phyloP scores from a whole-genome alignment of 2,329 filamentous ascomycete species.

The Lecanosticta acicola region DNA sequence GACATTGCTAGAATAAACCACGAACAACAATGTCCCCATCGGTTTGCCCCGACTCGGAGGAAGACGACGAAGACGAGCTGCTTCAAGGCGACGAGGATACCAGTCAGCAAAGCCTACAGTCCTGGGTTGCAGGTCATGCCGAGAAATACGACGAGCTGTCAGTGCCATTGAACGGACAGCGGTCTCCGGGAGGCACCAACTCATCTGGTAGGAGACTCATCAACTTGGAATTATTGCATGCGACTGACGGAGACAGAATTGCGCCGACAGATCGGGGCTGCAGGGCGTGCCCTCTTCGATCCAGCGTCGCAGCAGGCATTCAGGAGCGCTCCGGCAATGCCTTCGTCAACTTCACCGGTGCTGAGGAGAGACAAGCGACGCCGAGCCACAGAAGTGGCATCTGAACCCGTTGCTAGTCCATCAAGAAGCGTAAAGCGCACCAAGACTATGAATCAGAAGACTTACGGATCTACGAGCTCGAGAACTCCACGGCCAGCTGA shows the following conservation, averaged over 20 bases:
- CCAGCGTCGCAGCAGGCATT: conserved; percentile 8
- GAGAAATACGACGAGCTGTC: not conserved
- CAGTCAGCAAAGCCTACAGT: conserved; percentile 7
- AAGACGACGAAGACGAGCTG: conserved; percentile 9
- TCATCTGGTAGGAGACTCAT: conserved; percentile 4
- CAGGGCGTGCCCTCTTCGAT: conserved; percentile 23
- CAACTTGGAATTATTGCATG: not conserved
- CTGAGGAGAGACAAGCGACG: conserved; percentile 19
- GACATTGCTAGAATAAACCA: not conserved
- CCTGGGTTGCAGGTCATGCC: conserved; percentile 1
- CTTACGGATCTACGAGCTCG: conserved; percentile 14
- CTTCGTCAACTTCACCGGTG: conserved; percentile 15
- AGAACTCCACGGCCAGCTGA: not conserved
- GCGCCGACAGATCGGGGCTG: conserved; percentile 8
- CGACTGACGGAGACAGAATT: not conserved
- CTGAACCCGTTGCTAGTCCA: conserved; percentile 7
- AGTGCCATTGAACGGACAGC: conserved; percentile 1
- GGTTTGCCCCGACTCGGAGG: conserved; percentile 8
- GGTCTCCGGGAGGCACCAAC: not conserved
- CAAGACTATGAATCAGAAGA: conserved; percentile 17
- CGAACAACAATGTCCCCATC: conserved; percentile 7
- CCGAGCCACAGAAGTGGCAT: conserved; percentile 10
- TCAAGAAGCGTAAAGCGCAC: conserved; percentile 18
- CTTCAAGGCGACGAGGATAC: conserved; percentile 1
- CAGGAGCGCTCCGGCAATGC: conserved; percentile 9